These are phyloP conservation scores for Termitomyces sp. DNA, from an alignment of 768 basidiomycete species.

Conservation along the genomic window DNA sequence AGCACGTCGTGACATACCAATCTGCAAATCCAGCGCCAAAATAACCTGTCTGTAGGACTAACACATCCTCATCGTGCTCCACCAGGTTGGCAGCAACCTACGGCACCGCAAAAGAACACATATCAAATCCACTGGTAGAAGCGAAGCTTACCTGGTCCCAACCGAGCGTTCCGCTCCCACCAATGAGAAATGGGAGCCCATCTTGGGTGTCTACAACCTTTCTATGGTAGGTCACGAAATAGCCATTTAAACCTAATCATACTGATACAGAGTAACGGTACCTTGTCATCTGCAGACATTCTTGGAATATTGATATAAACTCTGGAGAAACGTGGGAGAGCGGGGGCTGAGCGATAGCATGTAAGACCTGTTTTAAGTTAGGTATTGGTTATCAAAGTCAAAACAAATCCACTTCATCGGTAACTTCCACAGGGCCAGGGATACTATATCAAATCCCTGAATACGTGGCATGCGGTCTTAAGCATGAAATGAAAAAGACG, in stretches of 20 bases:
- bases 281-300: slow-evolving; percentile 73
- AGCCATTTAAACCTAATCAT: neutral
- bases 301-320: slow-evolving; percentile 75
- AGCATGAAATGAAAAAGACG: neutral
- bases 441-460: slow-evolving; percentile 24
- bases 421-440: slow-evolving; percentile 48
- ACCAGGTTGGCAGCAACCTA: slow-evolving; percentile 82
- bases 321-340: slow-evolving; percentile 81
- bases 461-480: neutral
- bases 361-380: slow-evolving; percentile 48
- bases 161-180: slow-evolving; percentile 85
- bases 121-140: neutral
- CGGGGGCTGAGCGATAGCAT: slow-evolving; percentile 76
- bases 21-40: slow-evolving; percentile 84
- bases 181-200: slow-evolving; percentile 78
- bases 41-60: slow-evolving; percentile 85
- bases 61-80: slow-evolving; percentile 61
- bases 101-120: neutral
- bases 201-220: slow-evolving; percentile 62
- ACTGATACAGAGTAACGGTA: slow-evolving; percentile 15
- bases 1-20: slow-evolving; percentile 44
- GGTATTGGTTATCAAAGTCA: neutral
- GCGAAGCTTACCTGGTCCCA: slow-evolving; percentile 70
- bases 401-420: slow-evolving; percentile 20
- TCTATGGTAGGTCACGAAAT: slow-evolving; percentile 24